Base-by-base conservation (phyloP, 2,329 filamentous ascomycete genomes). In the Clarireedia hainanense region DNA sequence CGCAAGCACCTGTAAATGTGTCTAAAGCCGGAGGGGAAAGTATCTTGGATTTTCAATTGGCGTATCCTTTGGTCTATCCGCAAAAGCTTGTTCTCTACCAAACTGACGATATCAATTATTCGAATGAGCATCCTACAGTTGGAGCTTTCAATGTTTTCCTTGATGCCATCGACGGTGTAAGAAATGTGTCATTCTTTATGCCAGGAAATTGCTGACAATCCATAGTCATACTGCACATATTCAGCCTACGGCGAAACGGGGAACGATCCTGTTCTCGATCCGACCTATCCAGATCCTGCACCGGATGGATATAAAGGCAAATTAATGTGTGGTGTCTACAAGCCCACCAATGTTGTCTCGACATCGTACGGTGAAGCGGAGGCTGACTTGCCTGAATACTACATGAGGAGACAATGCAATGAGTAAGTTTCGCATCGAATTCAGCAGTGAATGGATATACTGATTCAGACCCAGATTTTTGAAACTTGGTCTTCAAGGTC, bases 321-420 rank as follows among this genome's bases (percentile, higher is more conserved):
- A 56, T 65, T 72, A 4, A 71, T 75, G 60, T 78, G 76, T 56
- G 75, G 75, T 6, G 71, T 76, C 20, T 79, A 75, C 69, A 71
- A 75, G 61, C 62, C 60, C 23, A 61, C 62, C 27, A 62, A 62
- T 42, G 59, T 62, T 23, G 75, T 80, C 59, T 74, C 72, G 40
- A 76, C 81, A 60, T 78, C 75, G 14, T 80, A 81, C 63, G 78
- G 77, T 40, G 73, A 75, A 47, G 72, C 74, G 37, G 80, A 84
- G 65, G 69, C 70, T 14, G 75, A 77, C 37, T 70, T 81, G n/a
- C 78, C 80, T 0, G 67, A 72, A 7, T 72, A 70, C 58, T 84
- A 84, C 67, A 75, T 79, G 63, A 70, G 76, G 60, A 72, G 75
- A 5, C 75, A 77, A 65, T 77, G 75, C 65, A 67, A 68, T 52